phyloP scores from a whole-genome alignment of 1,284 basidiomycete species.

The Moesziomyces sp. region DNA sequence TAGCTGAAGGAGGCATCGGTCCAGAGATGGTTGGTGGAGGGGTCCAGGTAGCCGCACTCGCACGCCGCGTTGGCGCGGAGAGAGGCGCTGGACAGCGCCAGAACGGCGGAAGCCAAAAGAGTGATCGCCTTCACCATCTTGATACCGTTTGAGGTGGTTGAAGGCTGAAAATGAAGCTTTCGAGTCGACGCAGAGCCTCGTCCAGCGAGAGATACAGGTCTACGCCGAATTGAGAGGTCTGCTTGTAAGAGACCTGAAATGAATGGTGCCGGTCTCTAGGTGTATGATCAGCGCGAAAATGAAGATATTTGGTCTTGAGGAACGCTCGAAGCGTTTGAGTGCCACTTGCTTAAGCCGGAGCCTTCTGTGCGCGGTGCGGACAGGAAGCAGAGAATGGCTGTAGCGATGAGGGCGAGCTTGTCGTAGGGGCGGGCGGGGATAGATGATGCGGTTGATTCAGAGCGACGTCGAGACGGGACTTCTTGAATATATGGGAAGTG shows the following conservation, averaged over 20 bases:
- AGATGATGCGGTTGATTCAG: neutral
- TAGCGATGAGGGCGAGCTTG: conserved; percentile 6
- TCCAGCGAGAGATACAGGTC: conserved; percentile 4
- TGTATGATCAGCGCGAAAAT: neutral
- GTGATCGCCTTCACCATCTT: conserved; percentile 30
- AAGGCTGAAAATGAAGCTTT: neutral
- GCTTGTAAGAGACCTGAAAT: neutral
- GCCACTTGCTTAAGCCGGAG: conserved; percentile 12
- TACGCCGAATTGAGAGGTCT: conserved; percentile 2
- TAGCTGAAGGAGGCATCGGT: conserved; percentile 59
- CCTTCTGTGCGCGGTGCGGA: conserved; percentile 26
- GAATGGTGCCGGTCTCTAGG: neutral
- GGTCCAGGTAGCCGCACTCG: conserved; percentile 60
- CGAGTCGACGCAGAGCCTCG: conserved; percentile 2
- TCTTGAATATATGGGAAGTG: conserved; percentile 27
- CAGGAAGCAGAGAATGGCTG: conserved; percentile 13
- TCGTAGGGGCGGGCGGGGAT: conserved; percentile 2
- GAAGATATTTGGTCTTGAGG: no score
- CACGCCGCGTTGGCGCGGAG: conserved; percentile 38
- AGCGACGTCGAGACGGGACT: neutral
- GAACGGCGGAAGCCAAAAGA: conserved; percentile 18
- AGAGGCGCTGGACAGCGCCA: conserved; percentile 28
- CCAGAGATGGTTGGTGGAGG: conserved; percentile 52
- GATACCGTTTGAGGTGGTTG: neutral
- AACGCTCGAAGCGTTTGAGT: conserved; percentile 1